Evolutionary conservation across 805 yeast genomes (phyloP), one percentile per base, ranked within the genome.

Genomic region (Lachancea lanzarotensis): DNA sequence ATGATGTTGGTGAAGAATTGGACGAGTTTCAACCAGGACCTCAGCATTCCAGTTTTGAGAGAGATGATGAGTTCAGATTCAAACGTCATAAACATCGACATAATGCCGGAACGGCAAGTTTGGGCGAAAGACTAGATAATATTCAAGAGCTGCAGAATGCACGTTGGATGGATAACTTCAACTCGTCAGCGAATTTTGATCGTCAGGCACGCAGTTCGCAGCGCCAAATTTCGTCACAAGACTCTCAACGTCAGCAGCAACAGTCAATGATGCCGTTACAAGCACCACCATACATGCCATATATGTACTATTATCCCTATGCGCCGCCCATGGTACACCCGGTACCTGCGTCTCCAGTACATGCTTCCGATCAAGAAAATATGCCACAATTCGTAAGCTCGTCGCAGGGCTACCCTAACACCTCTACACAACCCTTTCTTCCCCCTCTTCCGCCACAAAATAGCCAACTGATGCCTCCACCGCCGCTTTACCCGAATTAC

Each of bases 91-190:
- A 53, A 43, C 35, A 27, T 13, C 54, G 45, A 17, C 55, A 53
- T 35, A 49, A 52, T 29, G 39, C 49, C 3, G 65, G 64, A 4
- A 48, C 52, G 0, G 62, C 64, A 2, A 46, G 62, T 11, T 38
- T 63, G 26, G 66, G 65, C 1, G 65, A 62, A 41, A 26, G 63
- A 38, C 42, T 62, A 18, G 65, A 60, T 43, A 54, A 54, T 39
- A 42, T 62, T 22, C 64, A 59, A 33, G 59, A 56, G 44, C 38
- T 46, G 13, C 47, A 46, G 33, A 43, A 35, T 18, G 63, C 68
- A 9, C 57, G 57, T 44, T 49, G 64, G 54, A 51, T 63, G 25
- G 66, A 61, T 25, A 60, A 60, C 45, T 63, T 63, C 40, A 63
- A 62, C 40, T 62, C 67, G 1, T 60, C 65, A 3, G 41, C 49